These are phyloP conservation scores for Lumnitzera racemosa DNA, from an alignment of 345 rosid genomes.

Conservation along the genomic window DNA sequence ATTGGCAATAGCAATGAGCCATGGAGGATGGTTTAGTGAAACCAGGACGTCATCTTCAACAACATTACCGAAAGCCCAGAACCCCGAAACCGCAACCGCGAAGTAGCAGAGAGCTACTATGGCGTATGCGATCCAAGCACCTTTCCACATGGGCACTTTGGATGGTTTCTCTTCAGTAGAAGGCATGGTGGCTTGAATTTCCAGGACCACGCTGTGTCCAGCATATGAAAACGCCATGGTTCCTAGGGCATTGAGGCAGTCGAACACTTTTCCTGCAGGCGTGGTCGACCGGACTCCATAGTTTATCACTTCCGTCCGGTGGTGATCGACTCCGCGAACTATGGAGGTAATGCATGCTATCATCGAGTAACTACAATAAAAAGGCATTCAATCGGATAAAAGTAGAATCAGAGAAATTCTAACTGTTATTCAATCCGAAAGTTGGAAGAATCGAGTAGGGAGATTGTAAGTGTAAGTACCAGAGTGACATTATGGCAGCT, in stretches of 20 bases:
- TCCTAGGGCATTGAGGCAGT: conserved; percentile 57
- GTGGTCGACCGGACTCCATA: conserved; percentile 39
- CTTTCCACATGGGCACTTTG: conserved; percentile 74
- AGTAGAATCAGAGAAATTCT: no score
- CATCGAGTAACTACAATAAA: conserved; percentile 52
- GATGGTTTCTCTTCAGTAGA: conserved; percentile 74
- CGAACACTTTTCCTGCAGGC: conserved; percentile 44
- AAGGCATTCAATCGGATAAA: no score
- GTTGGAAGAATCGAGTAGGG: no score
- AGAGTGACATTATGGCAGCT: conserved; percentile 62
- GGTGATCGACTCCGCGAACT: conserved; percentile 36
- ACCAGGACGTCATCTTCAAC: conserved; percentile 59
- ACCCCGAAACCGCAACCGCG: conserved; percentile 62
- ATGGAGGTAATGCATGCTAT: conserved; percentile 57
- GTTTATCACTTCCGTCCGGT: conserved; percentile 14
- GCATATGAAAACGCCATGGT: conserved; percentile 75
- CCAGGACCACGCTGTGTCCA: conserved; percentile 68
- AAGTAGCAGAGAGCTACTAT: conserved; percentile 71
- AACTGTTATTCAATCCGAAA: no score
- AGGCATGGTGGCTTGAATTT: conserved; percentile 82
- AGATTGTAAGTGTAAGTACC: conserved; percentile 14
- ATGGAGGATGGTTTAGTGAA: conserved; percentile 49
- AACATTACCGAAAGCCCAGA: conserved; percentile 39
- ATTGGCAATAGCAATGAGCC: conserved; percentile 58
- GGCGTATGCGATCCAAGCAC: conserved; percentile 52